Percentiles rank a stretch among this genome's conserved stretches.
phyloP scores from a whole-genome alignment of 1,139 yeast genomes.

The Kazachstania sp. region DNA sequence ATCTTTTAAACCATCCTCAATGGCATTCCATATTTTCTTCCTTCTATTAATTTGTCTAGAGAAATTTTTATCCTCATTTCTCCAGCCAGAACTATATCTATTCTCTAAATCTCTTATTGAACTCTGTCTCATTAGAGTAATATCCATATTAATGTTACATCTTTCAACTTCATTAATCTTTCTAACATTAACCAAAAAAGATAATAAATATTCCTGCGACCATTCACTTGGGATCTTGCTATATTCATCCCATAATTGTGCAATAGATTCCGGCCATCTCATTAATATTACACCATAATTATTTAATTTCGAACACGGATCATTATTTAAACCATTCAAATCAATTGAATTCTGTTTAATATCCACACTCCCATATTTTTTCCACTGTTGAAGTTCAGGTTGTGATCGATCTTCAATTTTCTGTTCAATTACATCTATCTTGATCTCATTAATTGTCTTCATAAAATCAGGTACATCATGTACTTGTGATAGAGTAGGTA shows the following conservation, averaged over 20 bases:
- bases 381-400: not conserved
- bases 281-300: constrained; percentile 26
- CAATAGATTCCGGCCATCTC: constrained; percentile 23
- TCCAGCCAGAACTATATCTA: constrained; percentile 24
- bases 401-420: constrained; percentile 1
- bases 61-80: constrained; percentile 25
- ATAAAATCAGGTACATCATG: not conserved
- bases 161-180: constrained; percentile 9
- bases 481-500: not conserved
- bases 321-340: constrained; percentile 5
- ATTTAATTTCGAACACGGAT: constrained; percentile 20
- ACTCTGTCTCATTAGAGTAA: constrained; percentile 16
- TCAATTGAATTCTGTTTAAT: not conserved
- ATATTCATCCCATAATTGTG: constrained; percentile 27
- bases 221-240: constrained; percentile 23
- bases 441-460: constrained; percentile 1
- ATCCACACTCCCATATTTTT: constrained; percentile 1
- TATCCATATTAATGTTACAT: constrained; percentile 10
- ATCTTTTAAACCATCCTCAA: constrained; percentile 22
- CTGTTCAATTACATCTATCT: not conserved
- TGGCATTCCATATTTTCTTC: constrained; percentile 26
- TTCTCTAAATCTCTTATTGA: constrained; percentile 21
- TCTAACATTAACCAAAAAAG: constrained; percentile 11
- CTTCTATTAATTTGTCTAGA: constrained; percentile 27
- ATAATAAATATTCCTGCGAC: constrained; percentile 18